These are phyloP conservation scores for Takakia lepidozioides DNA, from an alignment of 225 moss, liverwort and hornwort species.

Conservation along the genomic window DNA sequence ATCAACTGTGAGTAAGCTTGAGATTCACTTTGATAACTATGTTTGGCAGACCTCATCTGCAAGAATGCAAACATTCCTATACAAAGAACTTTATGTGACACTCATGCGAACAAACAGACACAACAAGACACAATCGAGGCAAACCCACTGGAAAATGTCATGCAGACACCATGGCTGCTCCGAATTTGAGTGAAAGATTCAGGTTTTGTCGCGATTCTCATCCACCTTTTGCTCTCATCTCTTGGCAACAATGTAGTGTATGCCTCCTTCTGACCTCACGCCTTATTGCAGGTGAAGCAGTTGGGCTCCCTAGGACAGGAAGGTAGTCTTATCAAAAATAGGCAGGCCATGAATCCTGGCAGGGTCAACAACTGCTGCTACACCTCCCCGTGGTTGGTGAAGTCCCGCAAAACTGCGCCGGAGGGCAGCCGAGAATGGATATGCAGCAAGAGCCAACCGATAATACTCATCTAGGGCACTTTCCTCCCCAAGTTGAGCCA, in stretches of 20 bases:
- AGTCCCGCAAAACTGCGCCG: constrained; percentile 15
- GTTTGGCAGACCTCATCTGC: constrained; percentile 10
- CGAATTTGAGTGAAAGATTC: too few relatives aligned
- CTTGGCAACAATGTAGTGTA: constrained; percentile 1
- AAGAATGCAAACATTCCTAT: neutral
- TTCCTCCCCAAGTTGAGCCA: constrained; percentile 37
- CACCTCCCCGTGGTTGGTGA: constrained; percentile 11
- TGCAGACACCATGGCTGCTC: constrained; percentile 28
- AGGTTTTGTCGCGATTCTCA: constrained; percentile 18
- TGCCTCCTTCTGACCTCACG: too few relatives aligned
- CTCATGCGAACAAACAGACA: constrained; percentile 7
- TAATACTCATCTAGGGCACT: constrained; percentile 41
- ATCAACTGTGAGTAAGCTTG: too few relatives aligned
- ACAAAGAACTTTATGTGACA: constrained; percentile 9
- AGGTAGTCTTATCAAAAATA: too few relatives aligned
- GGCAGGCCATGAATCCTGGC: constrained; percentile 14
- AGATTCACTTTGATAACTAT: constrained; percentile 18
- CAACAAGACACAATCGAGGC: constrained; percentile 4
- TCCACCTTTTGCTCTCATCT: constrained; percentile 10
- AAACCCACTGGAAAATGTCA: constrained; percentile 24
- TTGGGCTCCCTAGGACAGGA: too few relatives aligned
- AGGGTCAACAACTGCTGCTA: constrained; percentile 11
- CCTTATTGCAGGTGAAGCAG: too few relatives aligned
- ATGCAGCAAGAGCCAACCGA: constrained; percentile 31
- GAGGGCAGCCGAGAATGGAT: constrained; percentile 58